These are phyloP conservation scores for Eucalyptus pauciflora DNA, from an alignment of 345 rosid species.

Conservation along the genomic window DNA sequence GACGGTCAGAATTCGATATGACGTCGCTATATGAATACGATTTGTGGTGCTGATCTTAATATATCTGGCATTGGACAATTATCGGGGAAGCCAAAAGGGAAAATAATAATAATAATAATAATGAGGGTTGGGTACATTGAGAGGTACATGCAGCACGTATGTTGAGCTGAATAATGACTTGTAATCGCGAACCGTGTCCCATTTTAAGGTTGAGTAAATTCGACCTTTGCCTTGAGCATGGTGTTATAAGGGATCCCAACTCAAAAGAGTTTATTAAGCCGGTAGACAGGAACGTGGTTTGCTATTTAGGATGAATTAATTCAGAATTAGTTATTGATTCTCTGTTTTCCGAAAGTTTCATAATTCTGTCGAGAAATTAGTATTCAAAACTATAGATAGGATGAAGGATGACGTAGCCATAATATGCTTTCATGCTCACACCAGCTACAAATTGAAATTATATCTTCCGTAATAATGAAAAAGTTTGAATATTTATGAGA, in stretches of 20 bases:
- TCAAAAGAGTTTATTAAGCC: background rate
- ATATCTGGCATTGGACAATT: background rate
- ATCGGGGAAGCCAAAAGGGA: background rate
- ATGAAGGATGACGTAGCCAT: background rate
- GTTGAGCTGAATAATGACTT: background rate
- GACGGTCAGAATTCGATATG: background rate
- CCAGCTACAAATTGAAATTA: background rate
- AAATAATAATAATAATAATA: background rate
- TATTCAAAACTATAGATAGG: background rate
- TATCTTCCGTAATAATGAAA: background rate
- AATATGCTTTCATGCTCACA: background rate
- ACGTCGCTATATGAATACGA: background rate
- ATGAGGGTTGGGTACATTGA: background rate
- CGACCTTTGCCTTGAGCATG: background rate
- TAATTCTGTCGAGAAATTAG: background rate
- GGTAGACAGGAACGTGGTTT: background rate
- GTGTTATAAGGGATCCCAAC: background rate
- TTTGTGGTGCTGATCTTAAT: background rate
- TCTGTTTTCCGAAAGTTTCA: background rate
- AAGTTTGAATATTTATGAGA: background rate
- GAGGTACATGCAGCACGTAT: background rate
- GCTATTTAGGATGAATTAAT: background rate
- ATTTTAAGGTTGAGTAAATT: background rate
- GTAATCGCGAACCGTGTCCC: background rate
- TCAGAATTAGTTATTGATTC: background rate